These are phyloP conservation scores for Lactarius hengduanensis DNA, from an alignment of 768 basidiomycete genomes.

Conservation along the genomic window DNA sequence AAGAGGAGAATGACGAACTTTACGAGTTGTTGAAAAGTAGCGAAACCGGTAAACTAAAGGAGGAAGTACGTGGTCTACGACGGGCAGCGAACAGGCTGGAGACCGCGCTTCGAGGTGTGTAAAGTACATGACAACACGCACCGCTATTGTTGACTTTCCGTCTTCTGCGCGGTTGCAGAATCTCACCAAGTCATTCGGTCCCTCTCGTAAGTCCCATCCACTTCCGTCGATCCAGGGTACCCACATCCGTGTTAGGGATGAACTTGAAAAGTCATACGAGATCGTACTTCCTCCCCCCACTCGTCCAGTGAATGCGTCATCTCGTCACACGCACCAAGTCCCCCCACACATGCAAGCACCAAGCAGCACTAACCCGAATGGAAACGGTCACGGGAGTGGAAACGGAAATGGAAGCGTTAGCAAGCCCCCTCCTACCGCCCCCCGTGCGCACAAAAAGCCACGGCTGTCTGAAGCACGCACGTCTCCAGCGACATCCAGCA, in stretches of 20 bases:
- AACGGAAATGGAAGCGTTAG: constrained; percentile 31
- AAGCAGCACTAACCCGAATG: constrained; percentile 28
- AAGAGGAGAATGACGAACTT: constrained; percentile 86
- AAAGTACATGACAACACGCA: constrained; percentile 15
- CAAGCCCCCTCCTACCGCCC: constrained; percentile 72
- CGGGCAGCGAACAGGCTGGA: constrained; percentile 69
- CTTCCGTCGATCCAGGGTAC: constrained; percentile 13
- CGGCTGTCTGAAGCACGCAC: constrained; percentile 56
- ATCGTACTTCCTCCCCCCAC: constrained; percentile 48
- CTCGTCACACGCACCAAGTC: constrained; percentile 47
- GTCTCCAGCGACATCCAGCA: constrained; percentile 22
- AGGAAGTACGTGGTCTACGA: constrained; percentile 70
- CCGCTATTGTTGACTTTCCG: constrained; percentile 12
- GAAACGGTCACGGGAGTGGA: constrained; percentile 34
- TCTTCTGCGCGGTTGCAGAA: constrained; percentile 44
- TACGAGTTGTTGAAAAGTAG: constrained; percentile 71
- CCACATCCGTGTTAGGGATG: constrained; percentile 48
- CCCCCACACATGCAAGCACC: constrained; percentile 31
- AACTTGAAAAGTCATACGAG: constrained; percentile 76
- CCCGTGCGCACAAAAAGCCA: constrained; percentile 77
- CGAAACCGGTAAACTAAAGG: constrained; percentile 79
- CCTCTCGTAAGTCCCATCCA: constrained; percentile 58
- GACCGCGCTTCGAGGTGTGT: constrained; percentile 70
- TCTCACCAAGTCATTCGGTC: constrained; percentile 70
- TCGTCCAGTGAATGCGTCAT: constrained; percentile 39